A percentile compares a stretch with the other conserved stretches of the same genome.
Evolutionary conservation across 805 yeast genomes (phyloP).

Genomic region (Candida maltosa): DNA sequence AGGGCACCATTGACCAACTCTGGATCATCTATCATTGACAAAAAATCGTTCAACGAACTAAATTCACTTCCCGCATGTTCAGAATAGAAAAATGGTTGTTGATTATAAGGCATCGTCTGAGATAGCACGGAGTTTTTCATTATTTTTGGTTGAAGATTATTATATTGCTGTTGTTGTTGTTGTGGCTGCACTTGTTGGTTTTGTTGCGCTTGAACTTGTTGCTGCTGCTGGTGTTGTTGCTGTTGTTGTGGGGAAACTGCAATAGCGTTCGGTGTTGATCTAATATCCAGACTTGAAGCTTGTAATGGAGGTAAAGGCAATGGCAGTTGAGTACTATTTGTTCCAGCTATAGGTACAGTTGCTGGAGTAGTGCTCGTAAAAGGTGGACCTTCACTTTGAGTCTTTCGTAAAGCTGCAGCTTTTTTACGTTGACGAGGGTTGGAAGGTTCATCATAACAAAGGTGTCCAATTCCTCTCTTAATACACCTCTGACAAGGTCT

Average conservation of each 20-base stretch:
- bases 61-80: conserved; percentile 94
- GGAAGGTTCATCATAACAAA: conserved; percentile 75
- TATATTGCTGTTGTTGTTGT: conserved; percentile 6
- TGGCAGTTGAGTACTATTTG: background rate
- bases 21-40: conserved; percentile 87
- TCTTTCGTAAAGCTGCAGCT: conserved; percentile 23
- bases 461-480: conserved; percentile 81
- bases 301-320: conserved; percentile 5
- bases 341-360: too few relatives aligned
- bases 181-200: conserved; percentile 6
- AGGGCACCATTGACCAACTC: conserved; percentile 53
- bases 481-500: conserved; percentile 80
- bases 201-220: conserved; percentile 1
- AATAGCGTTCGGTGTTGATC: too few relatives aligned
- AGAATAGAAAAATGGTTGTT: conserved; percentile 78
- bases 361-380: conserved; percentile 16
- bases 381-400: conserved; percentile 8
- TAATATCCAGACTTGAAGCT: background rate
- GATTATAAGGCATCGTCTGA: conserved; percentile 45
- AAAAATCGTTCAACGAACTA: conserved; percentile 81
- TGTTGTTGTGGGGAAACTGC: conserved; percentile 3
- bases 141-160: conserved; percentile 10
- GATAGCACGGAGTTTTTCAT: conserved; percentile 27
- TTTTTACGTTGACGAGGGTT: conserved; percentile 38
- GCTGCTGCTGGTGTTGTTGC: conserved; percentile 6